These are phyloP conservation scores for Tympanopsis confertula DNA, from an alignment of 2,329 filamentous ascomycete species.

Conservation along the genomic window DNA sequence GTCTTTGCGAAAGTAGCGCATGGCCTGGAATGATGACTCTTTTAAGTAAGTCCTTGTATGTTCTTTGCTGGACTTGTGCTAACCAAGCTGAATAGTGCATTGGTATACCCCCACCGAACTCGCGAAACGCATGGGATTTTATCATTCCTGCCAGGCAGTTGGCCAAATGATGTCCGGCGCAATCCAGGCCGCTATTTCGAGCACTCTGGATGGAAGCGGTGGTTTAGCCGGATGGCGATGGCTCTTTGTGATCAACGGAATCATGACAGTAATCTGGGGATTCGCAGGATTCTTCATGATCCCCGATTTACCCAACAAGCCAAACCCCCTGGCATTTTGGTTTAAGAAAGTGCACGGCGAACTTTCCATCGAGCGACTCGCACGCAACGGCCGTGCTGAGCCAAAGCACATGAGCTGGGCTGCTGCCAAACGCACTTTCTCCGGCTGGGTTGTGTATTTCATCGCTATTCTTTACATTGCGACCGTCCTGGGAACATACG, in stretches of 20 bases:
- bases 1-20: constrained; percentile 10
- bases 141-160: background rate
- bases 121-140: background rate
- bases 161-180: constrained; percentile 2
- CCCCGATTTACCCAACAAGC: constrained; percentile 15
- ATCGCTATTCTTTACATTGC: constrained; percentile 29
- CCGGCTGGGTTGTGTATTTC: constrained; percentile 30
- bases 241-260: constrained; percentile 21
- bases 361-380: constrained; percentile 28
- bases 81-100: no score
- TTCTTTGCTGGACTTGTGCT: no score
- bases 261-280: constrained; percentile 21
- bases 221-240: constrained; percentile 13
- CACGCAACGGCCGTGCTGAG: constrained; percentile 29
- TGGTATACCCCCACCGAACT: background rate
- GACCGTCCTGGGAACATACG: constrained; percentile 31
- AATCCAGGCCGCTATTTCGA: constrained; percentile 4
- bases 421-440: constrained; percentile 27
- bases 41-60: constrained; percentile 4
- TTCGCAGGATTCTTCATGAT: constrained; percentile 18
- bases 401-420: constrained; percentile 30
- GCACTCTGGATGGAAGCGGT: constrained; percentile 1
- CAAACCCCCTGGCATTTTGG: constrained; percentile 27
- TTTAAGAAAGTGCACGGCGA: constrained; percentile 26
- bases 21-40: constrained; percentile 13